Conservation (phyloP, 345 rosid species). For the Erodium maritimum region DNA sequence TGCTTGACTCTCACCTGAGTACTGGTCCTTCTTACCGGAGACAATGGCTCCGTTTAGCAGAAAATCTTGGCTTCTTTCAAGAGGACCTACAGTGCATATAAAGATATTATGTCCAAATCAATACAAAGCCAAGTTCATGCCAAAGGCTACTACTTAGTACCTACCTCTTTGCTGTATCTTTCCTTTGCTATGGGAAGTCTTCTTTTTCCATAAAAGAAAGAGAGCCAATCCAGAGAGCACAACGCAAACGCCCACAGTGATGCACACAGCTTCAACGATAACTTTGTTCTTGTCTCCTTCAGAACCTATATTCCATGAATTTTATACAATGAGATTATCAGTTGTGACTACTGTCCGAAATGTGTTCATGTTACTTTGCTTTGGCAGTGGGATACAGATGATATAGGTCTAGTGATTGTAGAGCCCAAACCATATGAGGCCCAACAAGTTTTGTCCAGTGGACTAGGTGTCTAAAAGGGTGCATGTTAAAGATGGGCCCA, state of each 20-base stretch:
- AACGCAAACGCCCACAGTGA: background rate
- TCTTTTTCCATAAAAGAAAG: background rate
- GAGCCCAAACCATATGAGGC: too few species aligned
- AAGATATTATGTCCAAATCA: too few species aligned
- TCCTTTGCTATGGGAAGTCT: background rate
- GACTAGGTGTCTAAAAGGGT: too few species aligned
- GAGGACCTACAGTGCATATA: background rate
- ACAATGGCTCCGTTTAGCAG: background rate
- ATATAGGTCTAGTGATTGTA: too few species aligned
- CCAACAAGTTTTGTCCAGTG: too few species aligned
- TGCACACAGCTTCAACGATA: background rate
- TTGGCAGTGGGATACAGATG: too few species aligned
- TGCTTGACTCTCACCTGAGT: background rate
- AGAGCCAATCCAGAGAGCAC: background rate
- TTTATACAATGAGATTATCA: background rate
- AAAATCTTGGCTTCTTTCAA: background rate
- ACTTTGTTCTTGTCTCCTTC: background rate
- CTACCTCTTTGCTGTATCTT: background rate
- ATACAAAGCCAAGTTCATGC: too few species aligned
- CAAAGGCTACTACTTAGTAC: too few species aligned
- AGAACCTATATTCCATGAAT: background rate
- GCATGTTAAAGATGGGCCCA: too few species aligned
- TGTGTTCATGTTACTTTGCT: too few species aligned
- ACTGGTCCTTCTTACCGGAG: background rate
- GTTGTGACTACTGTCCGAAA: too few species aligned